Evolutionary conservation across 495 filamentous ascomycete species (phyloP), one percentile per base, ranked within the genome.

Genomic region (Pyrenula massariospora): DNA sequence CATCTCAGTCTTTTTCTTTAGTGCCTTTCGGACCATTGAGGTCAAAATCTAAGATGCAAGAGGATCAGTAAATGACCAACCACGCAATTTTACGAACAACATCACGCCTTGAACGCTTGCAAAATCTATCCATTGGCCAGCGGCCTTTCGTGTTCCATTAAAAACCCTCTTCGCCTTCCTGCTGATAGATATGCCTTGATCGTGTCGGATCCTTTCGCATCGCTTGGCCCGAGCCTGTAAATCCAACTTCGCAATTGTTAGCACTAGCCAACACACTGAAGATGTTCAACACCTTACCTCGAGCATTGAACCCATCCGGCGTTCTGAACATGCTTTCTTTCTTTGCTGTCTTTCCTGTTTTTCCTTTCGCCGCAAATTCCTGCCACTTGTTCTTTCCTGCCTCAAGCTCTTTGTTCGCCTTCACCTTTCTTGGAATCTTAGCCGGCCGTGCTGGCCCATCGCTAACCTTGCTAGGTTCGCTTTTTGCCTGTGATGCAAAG

Each of bases 291-390:
- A 56, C 59, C 70, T 57, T 73, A 95, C 91, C 91, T 84, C 89
- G 78, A 51, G 88, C 90, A 61, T 89, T 81, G 12, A 92, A 76
- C 50, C 88, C 86, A 23, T 94, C 89, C 0, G 87, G 88, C 1
- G 91, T 95, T 23, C 94, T 81, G 63, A 98, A 98, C 93, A 96
- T 96, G 73, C 88, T 94, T 15, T 97, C 91, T 75, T 95, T 96
- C 72, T 88, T 90, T 10, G 68, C 66, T 56, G 71, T 60, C 68
- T 88, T 90, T 51, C 82, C 86, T 47, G 82, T 73, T 65, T 89
- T 90, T 20, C 87, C 85, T 72, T 91, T 95, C 61, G 74, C 75
- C 47, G 80, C 83, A 66, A 94, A 98, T 62, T 91, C 86, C 69
- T 96, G 85, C 93, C 93, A 98, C 64, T 93, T 95, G 61, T 77